Percentiles rank a stretch among this genome's conserved stretches.
Evolutionary conservation across 805 yeast species (phyloP).

Genomic region (Hanseniaspora meyeri): DNA sequence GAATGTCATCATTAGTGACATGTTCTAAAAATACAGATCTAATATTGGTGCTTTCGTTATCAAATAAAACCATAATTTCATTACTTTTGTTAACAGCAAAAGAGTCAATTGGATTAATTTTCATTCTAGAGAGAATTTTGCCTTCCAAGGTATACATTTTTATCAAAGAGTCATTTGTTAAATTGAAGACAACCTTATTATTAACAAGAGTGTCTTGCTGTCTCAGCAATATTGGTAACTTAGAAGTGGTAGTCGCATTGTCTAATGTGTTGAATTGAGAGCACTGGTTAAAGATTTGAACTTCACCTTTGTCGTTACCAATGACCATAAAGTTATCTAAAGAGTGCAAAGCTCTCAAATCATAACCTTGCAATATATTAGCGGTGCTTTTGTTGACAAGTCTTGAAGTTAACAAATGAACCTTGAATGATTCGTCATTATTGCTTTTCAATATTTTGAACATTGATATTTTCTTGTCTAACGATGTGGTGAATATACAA

Average conservation of each 20-base stretch:
- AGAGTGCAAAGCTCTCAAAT: not conserved
- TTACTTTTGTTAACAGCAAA: constrained; percentile 8
- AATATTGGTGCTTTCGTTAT: not conserved
- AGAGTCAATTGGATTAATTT: constrained; percentile 1
- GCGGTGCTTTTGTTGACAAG: not conserved
- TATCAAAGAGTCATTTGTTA: constrained; percentile 1
- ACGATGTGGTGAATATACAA: constrained; percentile 74
- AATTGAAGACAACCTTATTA: not conserved
- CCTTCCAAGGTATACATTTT: constrained; percentile 8
- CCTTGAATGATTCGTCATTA: not conserved
- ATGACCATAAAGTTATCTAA: constrained; percentile 4
- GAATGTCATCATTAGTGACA: not conserved
- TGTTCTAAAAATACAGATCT: constrained; percentile 12
- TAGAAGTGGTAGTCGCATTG: not conserved
- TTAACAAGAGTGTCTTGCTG: constrained; percentile 1
- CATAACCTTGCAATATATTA: constrained; percentile 13
- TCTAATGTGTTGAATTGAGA: constrained; percentile 4
- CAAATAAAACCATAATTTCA: constrained; percentile 4
- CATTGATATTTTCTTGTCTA: constrained; percentile 79
- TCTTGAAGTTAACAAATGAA: constrained; percentile 1
- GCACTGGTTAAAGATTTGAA: constrained; percentile 11
- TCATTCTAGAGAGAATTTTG: constrained; percentile 7
- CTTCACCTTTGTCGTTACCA: constrained; percentile 13
- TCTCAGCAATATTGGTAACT: constrained; percentile 3
- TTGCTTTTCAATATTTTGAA: constrained; percentile 30